phyloP scores from a whole-genome alignment of 2,329 filamentous ascomycete genomes.

The Cercospora zeina region DNA sequence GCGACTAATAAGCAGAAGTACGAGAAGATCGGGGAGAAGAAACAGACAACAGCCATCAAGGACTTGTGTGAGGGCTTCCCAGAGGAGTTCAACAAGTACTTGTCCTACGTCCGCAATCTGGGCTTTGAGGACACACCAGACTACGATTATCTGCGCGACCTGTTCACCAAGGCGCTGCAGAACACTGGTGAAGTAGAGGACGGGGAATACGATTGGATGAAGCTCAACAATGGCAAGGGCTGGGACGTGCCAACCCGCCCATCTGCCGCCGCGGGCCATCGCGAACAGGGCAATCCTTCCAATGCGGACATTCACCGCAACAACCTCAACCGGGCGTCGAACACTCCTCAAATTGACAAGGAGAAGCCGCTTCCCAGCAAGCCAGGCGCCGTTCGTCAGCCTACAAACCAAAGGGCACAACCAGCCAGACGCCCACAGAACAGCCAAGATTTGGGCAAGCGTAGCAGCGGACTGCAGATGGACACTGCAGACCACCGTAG shows the following conservation, averaged over 20 bases:
- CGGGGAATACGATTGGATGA: constrained; percentile 99
- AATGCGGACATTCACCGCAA: constrained; percentile 71
- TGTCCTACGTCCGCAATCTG: constrained; percentile 95
- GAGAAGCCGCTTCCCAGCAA: constrained; percentile 49
- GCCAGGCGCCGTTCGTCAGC: constrained; percentile 63
- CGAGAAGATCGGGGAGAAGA: constrained; percentile 99
- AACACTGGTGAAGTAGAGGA: constrained; percentile 93
- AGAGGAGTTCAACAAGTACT: constrained; percentile 96
- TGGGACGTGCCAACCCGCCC: constrained; percentile 78
- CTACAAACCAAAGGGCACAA: constrained; percentile 66
- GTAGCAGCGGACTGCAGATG: constrained; percentile 75
- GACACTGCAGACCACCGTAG: constrained; percentile 74
- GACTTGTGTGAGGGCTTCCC: constrained; percentile 95
- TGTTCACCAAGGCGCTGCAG: constrained; percentile 95
- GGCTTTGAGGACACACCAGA: constrained; percentile 98
- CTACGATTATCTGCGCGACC: constrained; percentile 94
- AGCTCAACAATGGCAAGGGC: constrained; percentile 87
- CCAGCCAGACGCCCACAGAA: constrained; percentile 37
- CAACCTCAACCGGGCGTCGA: constrained; percentile 61
- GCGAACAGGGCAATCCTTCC: constrained; percentile 73
- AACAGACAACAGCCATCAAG: constrained; percentile 95
- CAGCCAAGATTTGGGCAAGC: constrained; percentile 55
- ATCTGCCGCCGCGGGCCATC: constrained; percentile 71
- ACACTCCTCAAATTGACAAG: constrained; percentile 46
- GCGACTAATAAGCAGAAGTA: constrained; percentile 68